Evolutionary conservation across 495 filamentous ascomycete species (phyloP), one percentile per base, ranked within the genome.

Genomic region (Penicillium lividum): DNA sequence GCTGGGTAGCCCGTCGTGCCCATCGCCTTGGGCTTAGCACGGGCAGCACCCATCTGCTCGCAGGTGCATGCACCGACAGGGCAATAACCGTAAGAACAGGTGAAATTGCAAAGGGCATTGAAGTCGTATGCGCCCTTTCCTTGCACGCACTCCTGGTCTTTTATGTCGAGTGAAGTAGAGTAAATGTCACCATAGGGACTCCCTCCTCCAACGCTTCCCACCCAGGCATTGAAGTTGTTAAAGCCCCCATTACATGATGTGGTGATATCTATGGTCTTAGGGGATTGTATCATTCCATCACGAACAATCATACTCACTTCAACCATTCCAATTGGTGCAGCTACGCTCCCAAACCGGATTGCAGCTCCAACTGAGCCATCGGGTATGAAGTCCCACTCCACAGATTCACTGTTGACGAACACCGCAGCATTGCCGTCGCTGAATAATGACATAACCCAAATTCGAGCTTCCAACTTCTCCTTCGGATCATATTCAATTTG

Each of bases 141-240:
- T 61, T 29, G 5, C 13, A 61, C 48, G 31, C 58, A 64, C 8
- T 52, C 51, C 51, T 61, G 54, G 9, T 64, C 54, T 22, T 54
- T 10, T 34, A 34, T 34, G 33, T 34, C 11, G 33, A 34, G 9
- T 34, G 33, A 10, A 7, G 33, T 34, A 34, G 33, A 34, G 33
- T 7, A 34, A 10, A 34, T 7, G 33, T 10, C 33, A 34, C n/a
- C n/a, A n/a, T n/a, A 10, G 33, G 8, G 33, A 10, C 33, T n/a
- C n/a, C n/a, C n/a, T n/a, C 33, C 33, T 34, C 33, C 7, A 34
- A 34, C 8, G 46, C 65, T 70, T 27, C 74, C 79, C 3, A 80
- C 78, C 62, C 76, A 78, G 3, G 80, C 73, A 60, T 83, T 83
- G 63, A 73, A 80, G 53, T 82, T 86, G n/a, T 82, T 83, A 51